A percentile compares a stretch with the other conserved stretches of the same genome.
phyloP scores from a whole-genome alignment of 2,329 filamentous ascomycete genomes.

The Diplodia intermedia region DNA sequence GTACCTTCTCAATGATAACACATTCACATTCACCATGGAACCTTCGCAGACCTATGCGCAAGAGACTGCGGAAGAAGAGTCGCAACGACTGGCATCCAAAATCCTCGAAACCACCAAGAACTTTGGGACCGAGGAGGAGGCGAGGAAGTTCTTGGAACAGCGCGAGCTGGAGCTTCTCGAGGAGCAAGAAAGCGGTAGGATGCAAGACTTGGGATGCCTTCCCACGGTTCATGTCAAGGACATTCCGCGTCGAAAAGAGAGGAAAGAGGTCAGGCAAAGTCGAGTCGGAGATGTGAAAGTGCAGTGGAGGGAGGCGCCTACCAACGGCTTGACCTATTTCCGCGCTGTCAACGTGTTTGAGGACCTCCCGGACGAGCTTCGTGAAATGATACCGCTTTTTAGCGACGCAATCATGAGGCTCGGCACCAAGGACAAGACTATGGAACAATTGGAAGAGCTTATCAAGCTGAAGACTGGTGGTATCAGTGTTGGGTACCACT shows the following conservation, averaged over 20 bases:
- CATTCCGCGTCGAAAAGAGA: slow-evolving; percentile 80
- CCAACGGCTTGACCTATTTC: slow-evolving; percentile 96
- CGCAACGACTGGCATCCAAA: slow-evolving; percentile 73
- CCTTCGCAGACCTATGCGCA: slow-evolving; percentile 78
- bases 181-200: slow-evolving; percentile 83
- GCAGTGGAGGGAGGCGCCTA: slow-evolving; percentile 91
- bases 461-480: slow-evolving; percentile 98
- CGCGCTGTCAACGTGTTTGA: slow-evolving; percentile 82
- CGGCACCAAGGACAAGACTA: slow-evolving; percentile 83
- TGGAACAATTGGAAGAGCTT: slow-evolving; percentile 93
- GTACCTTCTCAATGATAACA: slow-evolving; percentile 86
- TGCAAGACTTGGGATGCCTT: slow-evolving; percentile 83
- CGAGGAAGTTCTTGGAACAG: slow-evolving; percentile 73
- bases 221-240: slow-evolving; percentile 89
- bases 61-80: slow-evolving; percentile 78
- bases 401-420: slow-evolving; percentile 92
- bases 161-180: slow-evolving; percentile 80
- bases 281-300: slow-evolving; percentile 70
- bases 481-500: slow-evolving; percentile 82
- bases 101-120: slow-evolving; percentile 72
- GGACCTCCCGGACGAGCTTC: slow-evolving; percentile 81
- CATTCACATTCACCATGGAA: slow-evolving; percentile 91
- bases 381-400: slow-evolving; percentile 86
- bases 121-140: slow-evolving; percentile 74
- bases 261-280: slow-evolving; percentile 68